Evolutionary conservation across 2,329 filamentous ascomycete genomes (phyloP).

Genomic region (Paracamarosporium sp.): DNA sequence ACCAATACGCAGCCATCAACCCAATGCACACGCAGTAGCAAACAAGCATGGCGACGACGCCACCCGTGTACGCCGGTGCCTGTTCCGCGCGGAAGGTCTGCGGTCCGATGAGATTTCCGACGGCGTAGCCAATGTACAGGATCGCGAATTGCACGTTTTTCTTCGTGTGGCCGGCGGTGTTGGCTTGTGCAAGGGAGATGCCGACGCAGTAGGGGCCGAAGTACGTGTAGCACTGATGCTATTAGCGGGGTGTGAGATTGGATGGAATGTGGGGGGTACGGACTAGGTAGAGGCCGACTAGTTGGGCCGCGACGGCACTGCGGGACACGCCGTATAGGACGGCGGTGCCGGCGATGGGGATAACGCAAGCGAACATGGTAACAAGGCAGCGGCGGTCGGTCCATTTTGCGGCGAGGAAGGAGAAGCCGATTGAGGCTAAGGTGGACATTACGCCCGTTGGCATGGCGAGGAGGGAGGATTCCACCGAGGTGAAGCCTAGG

Average conservation of each 20-base stretch:
- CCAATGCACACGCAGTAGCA: slow-evolving; percentile 10
- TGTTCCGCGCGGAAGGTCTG: slow-evolving; percentile 50
- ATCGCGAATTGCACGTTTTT: slow-evolving; percentile 24
- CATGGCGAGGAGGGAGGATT: slow-evolving; percentile 3
- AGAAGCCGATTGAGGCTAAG: neutral
- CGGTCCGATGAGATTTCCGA: slow-evolving; percentile 52
- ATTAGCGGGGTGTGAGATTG: slow-evolving; percentile 52
- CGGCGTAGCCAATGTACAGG: slow-evolving; percentile 49
- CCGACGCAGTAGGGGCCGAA: slow-evolving; percentile 1
- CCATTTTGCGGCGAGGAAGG: slow-evolving; percentile 3
- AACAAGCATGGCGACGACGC: slow-evolving; percentile 8
- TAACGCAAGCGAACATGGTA: neutral
- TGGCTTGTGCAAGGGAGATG: slow-evolving; percentile 2
- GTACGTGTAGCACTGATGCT: slow-evolving; percentile 1
- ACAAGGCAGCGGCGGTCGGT: neutral
- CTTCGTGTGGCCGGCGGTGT: slow-evolving; percentile 7
- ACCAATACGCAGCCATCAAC: slow-evolving; percentile 4
- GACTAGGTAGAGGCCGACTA: neutral
- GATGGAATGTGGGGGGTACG: neutral
- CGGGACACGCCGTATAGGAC: neutral
- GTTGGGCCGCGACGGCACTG: neutral
- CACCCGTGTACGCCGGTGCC: slow-evolving; percentile 33
- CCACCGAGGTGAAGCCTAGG: neutral
- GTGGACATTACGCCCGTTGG: slow-evolving; percentile 2
- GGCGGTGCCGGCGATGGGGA: neutral